A percentile compares a stretch with the other conserved stretches of the same genome.
Conservation (phyloP, 805 yeast genomes). For the Lachancea thermotolerans region DNA sequence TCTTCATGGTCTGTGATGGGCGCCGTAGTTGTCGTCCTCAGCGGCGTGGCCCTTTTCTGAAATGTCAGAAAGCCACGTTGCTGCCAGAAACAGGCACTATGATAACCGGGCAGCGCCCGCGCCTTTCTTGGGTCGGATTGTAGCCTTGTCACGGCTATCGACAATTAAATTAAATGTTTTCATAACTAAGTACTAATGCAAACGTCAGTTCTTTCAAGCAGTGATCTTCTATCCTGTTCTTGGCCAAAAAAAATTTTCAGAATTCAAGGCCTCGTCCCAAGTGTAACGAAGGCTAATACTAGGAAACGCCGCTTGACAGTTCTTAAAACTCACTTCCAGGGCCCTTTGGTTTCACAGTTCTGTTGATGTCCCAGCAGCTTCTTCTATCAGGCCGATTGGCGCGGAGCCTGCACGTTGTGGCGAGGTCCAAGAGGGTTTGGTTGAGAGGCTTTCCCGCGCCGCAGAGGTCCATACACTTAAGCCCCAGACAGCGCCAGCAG, state of each 20-base stretch:
- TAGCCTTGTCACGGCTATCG: too few relatives aligned
- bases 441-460: background rate
- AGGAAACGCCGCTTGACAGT: background rate
- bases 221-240: too few relatives aligned
- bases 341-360: background rate
- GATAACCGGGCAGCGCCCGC: too few relatives aligned
- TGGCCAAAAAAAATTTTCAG: too few relatives aligned
- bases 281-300: too few relatives aligned
- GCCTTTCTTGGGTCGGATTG: too few relatives aligned
- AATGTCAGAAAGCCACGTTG: background rate
- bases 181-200: too few relatives aligned
- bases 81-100: too few relatives aligned
- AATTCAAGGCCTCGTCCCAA: too few relatives aligned
- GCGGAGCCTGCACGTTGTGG: constrained; percentile 3
- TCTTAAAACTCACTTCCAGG: background rate
- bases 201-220: too few relatives aligned
- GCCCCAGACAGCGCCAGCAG: background rate
- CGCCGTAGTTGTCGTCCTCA: constrained; percentile 4
- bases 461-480: constrained; percentile 1
- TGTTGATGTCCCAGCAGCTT: constrained; percentile 3
- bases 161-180: too few relatives aligned
- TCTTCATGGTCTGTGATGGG: constrained; percentile 8
- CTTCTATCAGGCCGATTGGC: constrained; percentile 1
- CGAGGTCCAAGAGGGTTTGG: constrained; percentile 1
- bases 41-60: constrained; percentile 4